Conservation (phyloP, 139 green algal genomes). For the Gonium pectorale region DNA sequence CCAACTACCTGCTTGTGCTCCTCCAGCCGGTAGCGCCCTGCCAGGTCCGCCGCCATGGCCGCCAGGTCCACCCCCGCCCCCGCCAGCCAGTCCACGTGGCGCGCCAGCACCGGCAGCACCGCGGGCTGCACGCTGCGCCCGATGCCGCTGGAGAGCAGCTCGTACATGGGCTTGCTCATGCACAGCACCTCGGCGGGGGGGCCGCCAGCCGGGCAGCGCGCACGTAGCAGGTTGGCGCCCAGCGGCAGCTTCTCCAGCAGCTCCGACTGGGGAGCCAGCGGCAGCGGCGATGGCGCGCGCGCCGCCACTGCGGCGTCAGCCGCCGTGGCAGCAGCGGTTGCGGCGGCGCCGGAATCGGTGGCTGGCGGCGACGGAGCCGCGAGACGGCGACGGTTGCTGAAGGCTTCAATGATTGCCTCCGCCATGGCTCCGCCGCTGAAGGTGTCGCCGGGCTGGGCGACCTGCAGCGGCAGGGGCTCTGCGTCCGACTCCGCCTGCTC, state of each 20-base stretch:
- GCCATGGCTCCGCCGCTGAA: slow-evolving; percentile 14
- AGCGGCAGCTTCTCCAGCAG: slow-evolving; percentile 2
- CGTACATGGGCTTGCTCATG: slow-evolving; percentile 43
- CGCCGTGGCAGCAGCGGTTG: background rate
- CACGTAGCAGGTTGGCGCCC: background rate
- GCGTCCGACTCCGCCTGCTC: background rate
- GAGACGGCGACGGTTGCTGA: background rate
- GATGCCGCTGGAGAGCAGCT: slow-evolving; percentile 26
- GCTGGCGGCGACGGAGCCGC: background rate
- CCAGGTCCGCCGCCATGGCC: slow-evolving; percentile 22
- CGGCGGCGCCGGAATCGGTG: background rate
- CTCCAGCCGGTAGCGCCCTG: slow-evolving; percentile 26
- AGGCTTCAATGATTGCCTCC: background rate
- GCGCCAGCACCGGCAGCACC: slow-evolving; percentile 17
- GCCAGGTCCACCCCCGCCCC: background rate
- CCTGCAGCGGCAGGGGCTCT: background rate
- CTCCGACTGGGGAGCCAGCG: background rate
- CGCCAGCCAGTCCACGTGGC: slow-evolving; percentile 40
- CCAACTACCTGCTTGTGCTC: slow-evolving; percentile 49
- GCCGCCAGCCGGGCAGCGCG: background rate
- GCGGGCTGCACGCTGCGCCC: slow-evolving; percentile 26
- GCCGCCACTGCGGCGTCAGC: background rate
- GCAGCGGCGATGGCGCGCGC: background rate
- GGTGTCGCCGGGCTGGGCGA: background rate
- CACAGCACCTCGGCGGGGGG: slow-evolving; percentile 39